Base-by-base conservation (phyloP, 768 basidiomycete genomes). In the Mycena pura region DNA sequence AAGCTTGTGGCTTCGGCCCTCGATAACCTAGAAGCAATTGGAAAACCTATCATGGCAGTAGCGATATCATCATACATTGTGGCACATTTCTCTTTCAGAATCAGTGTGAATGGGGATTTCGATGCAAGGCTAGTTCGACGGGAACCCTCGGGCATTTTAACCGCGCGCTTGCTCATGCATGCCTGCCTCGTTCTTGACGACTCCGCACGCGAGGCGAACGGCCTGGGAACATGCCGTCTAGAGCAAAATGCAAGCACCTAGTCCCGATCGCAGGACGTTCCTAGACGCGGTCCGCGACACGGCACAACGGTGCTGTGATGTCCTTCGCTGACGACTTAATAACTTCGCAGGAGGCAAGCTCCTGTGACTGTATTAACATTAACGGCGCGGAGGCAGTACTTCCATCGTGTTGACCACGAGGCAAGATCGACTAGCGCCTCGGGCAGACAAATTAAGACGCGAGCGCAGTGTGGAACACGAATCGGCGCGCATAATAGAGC, bases 1-100 rank as follows among this genome's bases (percentile, higher is more conserved):
- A 52, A 74, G 72, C 15, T 86, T 84, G 76, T 91, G 84, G 73
- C 80, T 90, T 65, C 89, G 86, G 55, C 91, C 91, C 71, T 92
- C 91, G 60, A 91, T 86, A 64, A 92, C 81, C 90, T 92, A 66
- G 32, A 59, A 9, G 44, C 49, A 44, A 55, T 64, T 48, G 45
- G 47, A 46, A n/a, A 36, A n/a, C 50, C 40, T 38, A 50, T 46
- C 25, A 27, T 31, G 29, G 45, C 31, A 62, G 29, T 45, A 64
- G 27, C 34, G 45, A 43, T 36, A 59, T 29, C 62, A 36, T 78
- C 86, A 47, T 68, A 91, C 90, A 74, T 91, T 91, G 75, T 89
- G 84, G 73, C 90, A 92, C 90, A 91, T 91, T 54, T 70, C 72
- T 65, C 64, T 15, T 56, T 52, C 54, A 58, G 65, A 45, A 50